A percentile compares a stretch with the other conserved stretches of the same genome.
Conservation (phyloP, 2,329 filamentous ascomycete species). For the Pestalotiopsis sp. region DNA sequence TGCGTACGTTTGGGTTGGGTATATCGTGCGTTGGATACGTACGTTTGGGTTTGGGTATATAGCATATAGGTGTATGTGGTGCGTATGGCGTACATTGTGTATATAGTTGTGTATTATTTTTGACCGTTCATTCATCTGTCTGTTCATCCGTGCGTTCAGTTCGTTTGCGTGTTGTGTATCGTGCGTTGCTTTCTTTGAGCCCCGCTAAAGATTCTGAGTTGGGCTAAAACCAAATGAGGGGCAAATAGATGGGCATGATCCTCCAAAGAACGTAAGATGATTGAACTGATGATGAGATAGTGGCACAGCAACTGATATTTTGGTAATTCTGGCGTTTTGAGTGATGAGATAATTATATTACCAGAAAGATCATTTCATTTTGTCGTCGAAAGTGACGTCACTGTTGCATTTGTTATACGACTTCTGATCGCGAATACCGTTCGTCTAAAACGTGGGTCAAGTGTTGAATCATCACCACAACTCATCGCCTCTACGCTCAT, state of each 20-base stretch:
- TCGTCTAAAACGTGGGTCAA: constrained; percentile 5
- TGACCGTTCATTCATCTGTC: neutral
- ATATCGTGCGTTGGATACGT: constrained; percentile 16
- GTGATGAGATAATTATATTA: too few species aligned
- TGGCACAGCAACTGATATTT: too few species aligned
- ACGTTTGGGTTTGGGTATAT: constrained; percentile 17
- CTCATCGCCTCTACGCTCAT: neutral
- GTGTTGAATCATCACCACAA: constrained; percentile 8
- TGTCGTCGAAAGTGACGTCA: neutral
- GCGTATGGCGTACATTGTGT: neutral
- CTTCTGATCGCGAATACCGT: neutral
- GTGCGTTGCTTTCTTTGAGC: constrained; percentile 17
- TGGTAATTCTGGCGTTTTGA: too few species aligned
- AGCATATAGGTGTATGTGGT: constrained; percentile 7
- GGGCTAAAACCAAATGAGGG: neutral
- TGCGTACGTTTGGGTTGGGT: constrained; percentile 18
- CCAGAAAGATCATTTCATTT: neutral
- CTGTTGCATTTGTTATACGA: neutral
- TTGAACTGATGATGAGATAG: neutral
- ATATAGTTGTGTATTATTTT: constrained; percentile 4
- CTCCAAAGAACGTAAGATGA: neutral
- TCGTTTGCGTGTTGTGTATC: neutral
- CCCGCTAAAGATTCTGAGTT: neutral
- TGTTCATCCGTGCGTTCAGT: constrained; percentile 6
- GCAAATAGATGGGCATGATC: neutral